Conservation (phyloP, 1,139 yeast species). For the Hansenula lynferdii region DNA sequence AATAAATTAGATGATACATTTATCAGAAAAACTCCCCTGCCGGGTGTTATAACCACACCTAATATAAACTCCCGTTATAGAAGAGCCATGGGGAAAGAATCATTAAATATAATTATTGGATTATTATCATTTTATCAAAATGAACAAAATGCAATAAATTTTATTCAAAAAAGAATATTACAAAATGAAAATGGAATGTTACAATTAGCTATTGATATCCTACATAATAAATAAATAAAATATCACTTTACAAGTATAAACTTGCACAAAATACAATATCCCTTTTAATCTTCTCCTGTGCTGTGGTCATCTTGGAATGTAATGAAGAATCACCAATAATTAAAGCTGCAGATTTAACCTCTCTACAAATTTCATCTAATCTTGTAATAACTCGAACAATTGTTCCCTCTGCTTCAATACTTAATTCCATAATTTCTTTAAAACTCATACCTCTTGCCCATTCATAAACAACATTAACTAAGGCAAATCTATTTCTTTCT, state of each 20-base stretch:
- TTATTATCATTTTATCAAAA: slow-evolving; percentile 16
- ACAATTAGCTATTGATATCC: no score
- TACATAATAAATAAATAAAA: not conserved
- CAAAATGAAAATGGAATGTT: slow-evolving; percentile 10
- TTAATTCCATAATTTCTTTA: slow-evolving; percentile 82
- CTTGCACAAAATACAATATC: slow-evolving; percentile 98
- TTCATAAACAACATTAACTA: slow-evolving; percentile 91
- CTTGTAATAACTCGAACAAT: slow-evolving; percentile 96
- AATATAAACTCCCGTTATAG: not conserved
- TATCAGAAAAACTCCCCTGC: not conserved
- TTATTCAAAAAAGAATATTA: slow-evolving; percentile 14
- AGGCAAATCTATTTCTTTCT: slow-evolving; percentile 80
- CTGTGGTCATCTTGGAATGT: slow-evolving; percentile 84
- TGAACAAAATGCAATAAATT: slow-evolving; percentile 10
- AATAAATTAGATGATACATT: not conserved
- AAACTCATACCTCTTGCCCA: slow-evolving; percentile 97
- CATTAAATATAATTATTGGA: slow-evolving; percentile 21
- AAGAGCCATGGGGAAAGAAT: slow-evolving; percentile 2
- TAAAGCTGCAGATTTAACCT: slow-evolving; percentile 89
- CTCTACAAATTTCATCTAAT: slow-evolving; percentile 90
- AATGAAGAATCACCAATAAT: slow-evolving; percentile 90
- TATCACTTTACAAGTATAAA: slow-evolving; percentile 60
- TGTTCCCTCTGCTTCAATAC: slow-evolving; percentile 93
- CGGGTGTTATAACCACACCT: not conserved
- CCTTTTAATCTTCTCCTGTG: slow-evolving; percentile 92